Evolutionary conservation across 805 yeast species (phyloP).

Genomic region (Saccharomyces kudriavzevii): DNA sequence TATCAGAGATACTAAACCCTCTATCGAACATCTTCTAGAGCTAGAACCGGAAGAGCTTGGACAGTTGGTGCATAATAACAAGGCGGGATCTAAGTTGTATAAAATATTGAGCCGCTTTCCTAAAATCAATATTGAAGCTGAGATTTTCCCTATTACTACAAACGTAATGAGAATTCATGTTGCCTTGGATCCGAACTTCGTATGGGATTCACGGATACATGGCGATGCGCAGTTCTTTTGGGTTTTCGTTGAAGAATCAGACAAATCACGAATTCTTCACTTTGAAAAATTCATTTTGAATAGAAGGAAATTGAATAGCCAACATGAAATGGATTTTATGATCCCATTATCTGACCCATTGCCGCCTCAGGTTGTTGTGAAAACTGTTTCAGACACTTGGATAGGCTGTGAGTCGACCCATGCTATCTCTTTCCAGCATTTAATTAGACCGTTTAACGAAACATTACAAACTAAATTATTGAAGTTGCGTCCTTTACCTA

Average conservation of each 20-base stretch:
- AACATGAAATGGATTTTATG: conserved; percentile 81
- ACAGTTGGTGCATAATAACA: conserved; percentile 75
- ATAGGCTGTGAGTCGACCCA: conserved; percentile 72
- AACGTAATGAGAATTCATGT: conserved; percentile 80
- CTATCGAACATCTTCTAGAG: conserved; percentile 66
- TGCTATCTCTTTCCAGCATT: conserved; percentile 79
- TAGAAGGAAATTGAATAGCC: conserved; percentile 42
- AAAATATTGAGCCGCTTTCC: conserved; percentile 68
- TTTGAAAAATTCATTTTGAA: conserved; percentile 71
- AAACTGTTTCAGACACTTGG: conserved; percentile 81
- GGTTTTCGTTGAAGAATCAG: conserved; percentile 86
- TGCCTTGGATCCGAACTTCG: conserved; percentile 62
- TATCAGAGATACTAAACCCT: conserved; percentile 54
- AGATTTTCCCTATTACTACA: conserved; percentile 79
- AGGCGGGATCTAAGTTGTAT: conserved; percentile 59
- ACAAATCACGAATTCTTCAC: conserved; percentile 63
- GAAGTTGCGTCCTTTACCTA: conserved; percentile 78
- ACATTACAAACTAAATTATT: conserved; percentile 76
- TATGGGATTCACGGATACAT: conserved; percentile 77
- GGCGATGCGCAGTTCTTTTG: conserved; percentile 84
- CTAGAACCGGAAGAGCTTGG: conserved; percentile 74
- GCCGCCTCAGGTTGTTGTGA: conserved; percentile 81
- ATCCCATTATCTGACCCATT: conserved; percentile 81
- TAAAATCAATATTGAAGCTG: conserved; percentile 61
- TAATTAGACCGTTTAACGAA: conserved; percentile 82